Percentiles rank a stretch among this genome's conserved stretches.
These are phyloP conservation scores for Pseudogymnoascus sp. DNA, from an alignment of 2,329 filamentous ascomycete species.

Conservation along the genomic window DNA sequence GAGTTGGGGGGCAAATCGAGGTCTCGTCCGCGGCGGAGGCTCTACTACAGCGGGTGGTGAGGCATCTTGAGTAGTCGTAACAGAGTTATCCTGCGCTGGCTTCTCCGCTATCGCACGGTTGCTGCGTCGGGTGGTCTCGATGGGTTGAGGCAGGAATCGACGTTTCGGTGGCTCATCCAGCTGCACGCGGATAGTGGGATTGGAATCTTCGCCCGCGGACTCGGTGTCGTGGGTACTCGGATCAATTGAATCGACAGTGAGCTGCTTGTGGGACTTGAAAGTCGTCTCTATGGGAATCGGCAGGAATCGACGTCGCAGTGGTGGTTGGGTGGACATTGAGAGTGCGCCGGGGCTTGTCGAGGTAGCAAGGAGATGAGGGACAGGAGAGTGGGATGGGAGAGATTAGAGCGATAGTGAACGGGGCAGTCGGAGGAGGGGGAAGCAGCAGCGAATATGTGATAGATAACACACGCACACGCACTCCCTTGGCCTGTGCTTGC, in stretches of 20 bases:
- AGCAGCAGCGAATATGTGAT: neutral
- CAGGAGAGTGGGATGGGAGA: neutral
- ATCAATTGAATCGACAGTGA: constrained; percentile 4
- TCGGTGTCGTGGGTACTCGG: constrained; percentile 17
- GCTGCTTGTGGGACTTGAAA: constrained; percentile 35
- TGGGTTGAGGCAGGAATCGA: constrained; percentile 59
- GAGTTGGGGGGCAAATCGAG: constrained; percentile 65
- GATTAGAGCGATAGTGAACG: neutral
- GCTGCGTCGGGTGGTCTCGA: constrained; percentile 61
- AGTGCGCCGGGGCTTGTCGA: neutral
- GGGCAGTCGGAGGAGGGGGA: neutral
- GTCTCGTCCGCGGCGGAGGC: constrained; percentile 27
- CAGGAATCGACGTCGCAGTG: constrained; percentile 45
- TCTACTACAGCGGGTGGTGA: constrained; percentile 26
- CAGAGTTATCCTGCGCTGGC: constrained; percentile 49
- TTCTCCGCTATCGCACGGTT: constrained; percentile 39
- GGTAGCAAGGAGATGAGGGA: neutral
- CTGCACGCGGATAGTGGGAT: constrained; percentile 15
- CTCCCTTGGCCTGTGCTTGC: neutral
- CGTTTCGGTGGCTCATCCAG: constrained; percentile 36
- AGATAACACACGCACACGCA: neutral
- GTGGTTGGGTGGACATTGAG: constrained; percentile 13
- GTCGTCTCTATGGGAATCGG: constrained; percentile 67
- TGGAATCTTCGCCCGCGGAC: constrained; percentile 6
- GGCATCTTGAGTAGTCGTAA: constrained; percentile 44